Percentiles rank a stretch among this genome's conserved stretches.
Evolutionary conservation across 352 stramenopile genomes (phyloP).

Genomic region (Plasmopara muralis): DNA sequence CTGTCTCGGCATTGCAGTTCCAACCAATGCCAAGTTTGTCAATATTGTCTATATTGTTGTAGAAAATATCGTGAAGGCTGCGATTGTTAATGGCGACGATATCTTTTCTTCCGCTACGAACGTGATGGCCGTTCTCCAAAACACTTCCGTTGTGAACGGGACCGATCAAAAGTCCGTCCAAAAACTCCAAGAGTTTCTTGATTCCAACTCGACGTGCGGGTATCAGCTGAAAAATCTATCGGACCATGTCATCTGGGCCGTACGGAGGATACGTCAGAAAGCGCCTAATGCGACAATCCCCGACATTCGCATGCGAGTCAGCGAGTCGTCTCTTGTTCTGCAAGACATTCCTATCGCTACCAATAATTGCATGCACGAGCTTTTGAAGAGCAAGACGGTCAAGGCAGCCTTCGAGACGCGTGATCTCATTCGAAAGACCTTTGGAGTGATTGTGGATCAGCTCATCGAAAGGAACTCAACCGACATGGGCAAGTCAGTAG

Average conservation of each 20-base stretch:
- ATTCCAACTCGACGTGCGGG: slow-evolving; percentile 27
- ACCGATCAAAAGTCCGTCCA: slow-evolving; percentile 16
- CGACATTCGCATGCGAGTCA: slow-evolving; percentile 25
- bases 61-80: slow-evolving; percentile 21
- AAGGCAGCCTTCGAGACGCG: slow-evolving; percentile 24
- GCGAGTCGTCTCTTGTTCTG: slow-evolving; percentile 17
- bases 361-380: slow-evolving; percentile 27
- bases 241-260: slow-evolving; percentile 18
- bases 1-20: slow-evolving; percentile 19
- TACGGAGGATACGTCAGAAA: slow-evolving; percentile 15
- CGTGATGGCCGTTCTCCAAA: slow-evolving; percentile 15
- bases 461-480: slow-evolving; percentile 16
- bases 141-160: slow-evolving; percentile 9
- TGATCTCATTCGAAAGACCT: slow-evolving; percentile 23
- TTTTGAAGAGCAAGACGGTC: slow-evolving; percentile 14
- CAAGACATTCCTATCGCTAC: slow-evolving; percentile 23
- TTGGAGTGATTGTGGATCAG: slow-evolving; percentile 25
- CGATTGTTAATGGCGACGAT: slow-evolving; percentile 21
- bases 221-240: slow-evolving; percentile 29
- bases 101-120: slow-evolving; percentile 20
- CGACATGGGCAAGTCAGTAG: slow-evolving; percentile 12
- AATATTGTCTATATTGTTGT: slow-evolving; percentile 17
- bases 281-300: slow-evolving; percentile 8
- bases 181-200: slow-evolving; percentile 22
- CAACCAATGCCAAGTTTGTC: slow-evolving; percentile 5